Evolutionary conservation across 345 rosid genomes (phyloP).

Genomic region (Eucalyptus erythrocorys): DNA sequence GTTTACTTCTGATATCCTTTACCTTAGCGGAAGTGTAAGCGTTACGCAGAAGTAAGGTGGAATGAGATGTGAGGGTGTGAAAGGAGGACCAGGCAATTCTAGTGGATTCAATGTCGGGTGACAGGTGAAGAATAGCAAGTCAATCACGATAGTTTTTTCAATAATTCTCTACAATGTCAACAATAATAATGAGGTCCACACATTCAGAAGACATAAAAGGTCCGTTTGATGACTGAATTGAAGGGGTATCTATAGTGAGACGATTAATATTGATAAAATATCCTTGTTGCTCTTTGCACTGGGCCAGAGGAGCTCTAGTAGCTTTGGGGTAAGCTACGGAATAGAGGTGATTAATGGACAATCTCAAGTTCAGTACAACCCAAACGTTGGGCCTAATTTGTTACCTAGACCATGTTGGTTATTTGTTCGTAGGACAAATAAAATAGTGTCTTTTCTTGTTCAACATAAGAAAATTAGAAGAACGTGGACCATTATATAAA

Average conservation of each 20-base stretch:
- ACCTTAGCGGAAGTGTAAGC: not conserved
- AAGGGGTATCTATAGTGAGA: rapidly evolving
- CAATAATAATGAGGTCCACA: rapidly evolving
- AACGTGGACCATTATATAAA: not conserved
- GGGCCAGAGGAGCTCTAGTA: not conserved
- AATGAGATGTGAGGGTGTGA: not conserved
- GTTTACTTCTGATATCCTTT: rapidly evolving
- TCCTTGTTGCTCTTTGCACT: not conserved
- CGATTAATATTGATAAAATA: not conserved
- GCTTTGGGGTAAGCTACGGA: not conserved
- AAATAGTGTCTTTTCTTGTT: not conserved
- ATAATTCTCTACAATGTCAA: not conserved
- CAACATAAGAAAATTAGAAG: not conserved
- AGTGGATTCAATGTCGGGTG: not conserved
- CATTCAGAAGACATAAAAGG: not conserved
- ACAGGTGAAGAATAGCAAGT: rapidly evolving
- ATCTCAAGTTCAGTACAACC: not conserved
- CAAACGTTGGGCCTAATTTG: not conserved
- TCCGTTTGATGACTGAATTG: not conserved
- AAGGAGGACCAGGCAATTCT: not conserved
- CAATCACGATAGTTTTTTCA: not conserved
- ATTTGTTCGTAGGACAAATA: not conserved
- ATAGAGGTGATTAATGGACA: not conserved
- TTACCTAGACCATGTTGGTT: not conserved
- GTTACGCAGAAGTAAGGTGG: not conserved